phyloP scores from a whole-genome alignment of 139 green algal species.

The Chlamydomonas eustigma region DNA sequence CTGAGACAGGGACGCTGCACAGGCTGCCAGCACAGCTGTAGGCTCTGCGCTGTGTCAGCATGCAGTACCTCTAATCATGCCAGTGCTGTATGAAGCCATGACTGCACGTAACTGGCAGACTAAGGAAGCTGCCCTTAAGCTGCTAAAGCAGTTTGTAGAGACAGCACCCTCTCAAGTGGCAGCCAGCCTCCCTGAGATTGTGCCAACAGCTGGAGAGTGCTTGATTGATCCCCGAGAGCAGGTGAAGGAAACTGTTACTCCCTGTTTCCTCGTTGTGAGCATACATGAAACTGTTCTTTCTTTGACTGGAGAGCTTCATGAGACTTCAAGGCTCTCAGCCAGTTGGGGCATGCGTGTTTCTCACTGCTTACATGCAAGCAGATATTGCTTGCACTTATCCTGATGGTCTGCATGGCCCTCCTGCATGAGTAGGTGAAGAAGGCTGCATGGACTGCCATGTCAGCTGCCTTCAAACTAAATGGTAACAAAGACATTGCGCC shows the following conservation, averaged over 20 bases:
- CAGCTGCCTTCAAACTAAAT: conserved; percentile 47
- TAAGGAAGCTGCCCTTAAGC: conserved; percentile 44
- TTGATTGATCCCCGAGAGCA: conserved; percentile 46
- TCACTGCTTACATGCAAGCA: too few species aligned
- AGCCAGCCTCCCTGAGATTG: conserved; percentile 65
- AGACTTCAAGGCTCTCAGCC: too few species aligned
- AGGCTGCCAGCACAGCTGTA: conserved; percentile 33
- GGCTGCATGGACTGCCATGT: conserved; percentile 45
- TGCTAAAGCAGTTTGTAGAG: conserved; percentile 24
- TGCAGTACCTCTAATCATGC: conserved; percentile 31
- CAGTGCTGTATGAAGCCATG: conserved; percentile 58
- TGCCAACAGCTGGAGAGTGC: conserved; percentile 42
- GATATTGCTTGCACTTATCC: too few species aligned
- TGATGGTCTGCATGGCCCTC: not conserved
- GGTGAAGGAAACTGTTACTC: too few species aligned
- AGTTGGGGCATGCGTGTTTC: too few species aligned
- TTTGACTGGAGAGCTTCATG: too few species aligned
- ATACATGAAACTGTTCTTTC: too few species aligned
- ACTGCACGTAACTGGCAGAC: conserved; percentile 49
- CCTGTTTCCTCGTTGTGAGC: too few species aligned
- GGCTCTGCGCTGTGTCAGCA: conserved; percentile 15
- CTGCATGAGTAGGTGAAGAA: conserved; percentile 37
- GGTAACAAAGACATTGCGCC: conserved; percentile 89
- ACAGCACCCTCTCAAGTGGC: conserved; percentile 33
- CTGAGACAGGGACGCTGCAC: conserved; percentile 31